Conservation (phyloP, 78 protist species). For the Guillardia theta region DNA sequence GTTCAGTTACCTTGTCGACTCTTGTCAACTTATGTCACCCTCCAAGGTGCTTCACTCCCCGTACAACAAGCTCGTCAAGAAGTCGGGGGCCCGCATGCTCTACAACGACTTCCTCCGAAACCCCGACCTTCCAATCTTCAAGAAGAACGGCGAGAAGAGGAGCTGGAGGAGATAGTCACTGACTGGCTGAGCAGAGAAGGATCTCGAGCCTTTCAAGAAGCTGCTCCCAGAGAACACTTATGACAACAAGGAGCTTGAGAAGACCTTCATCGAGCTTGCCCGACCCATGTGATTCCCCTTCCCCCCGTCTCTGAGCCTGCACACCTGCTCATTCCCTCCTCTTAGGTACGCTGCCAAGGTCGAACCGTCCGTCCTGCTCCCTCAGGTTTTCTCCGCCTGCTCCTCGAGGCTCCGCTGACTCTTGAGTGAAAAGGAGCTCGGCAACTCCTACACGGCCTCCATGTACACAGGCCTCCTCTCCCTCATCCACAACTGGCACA, state of each 20-base stretch:
- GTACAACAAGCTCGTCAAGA: slow-evolving; percentile 91
- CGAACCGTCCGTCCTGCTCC: neutral
- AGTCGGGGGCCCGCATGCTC: slow-evolving; percentile 80
- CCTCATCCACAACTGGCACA: slow-evolving; percentile 3
- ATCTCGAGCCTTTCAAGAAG: neutral
- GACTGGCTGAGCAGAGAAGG: neutral
- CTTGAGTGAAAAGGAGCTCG: slow-evolving; percentile 55
- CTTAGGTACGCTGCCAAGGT: neutral
- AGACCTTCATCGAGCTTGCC: slow-evolving; percentile 52
- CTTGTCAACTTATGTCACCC: too few relatives aligned
- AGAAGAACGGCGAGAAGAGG: neutral
- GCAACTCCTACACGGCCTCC: slow-evolving; percentile 93
- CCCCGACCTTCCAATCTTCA: neutral
- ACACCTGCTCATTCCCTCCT: too few relatives aligned
- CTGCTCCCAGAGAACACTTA: slow-evolving; percentile 57
- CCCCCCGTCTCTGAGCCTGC: too few relatives aligned
- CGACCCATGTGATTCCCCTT: too few relatives aligned
- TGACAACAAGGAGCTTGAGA: slow-evolving; percentile 69
- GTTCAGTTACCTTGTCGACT: too few relatives aligned
- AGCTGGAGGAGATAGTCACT: neutral
- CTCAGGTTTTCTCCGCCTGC: neutral
- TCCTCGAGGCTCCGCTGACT: neutral
- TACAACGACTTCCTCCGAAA: slow-evolving; percentile 12
- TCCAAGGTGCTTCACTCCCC: slow-evolving; percentile 93
- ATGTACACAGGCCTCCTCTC: slow-evolving; percentile 61